phyloP scores from a whole-genome alignment of 2,329 filamentous ascomycete species.

The Pseudopithomyces chartarum region DNA sequence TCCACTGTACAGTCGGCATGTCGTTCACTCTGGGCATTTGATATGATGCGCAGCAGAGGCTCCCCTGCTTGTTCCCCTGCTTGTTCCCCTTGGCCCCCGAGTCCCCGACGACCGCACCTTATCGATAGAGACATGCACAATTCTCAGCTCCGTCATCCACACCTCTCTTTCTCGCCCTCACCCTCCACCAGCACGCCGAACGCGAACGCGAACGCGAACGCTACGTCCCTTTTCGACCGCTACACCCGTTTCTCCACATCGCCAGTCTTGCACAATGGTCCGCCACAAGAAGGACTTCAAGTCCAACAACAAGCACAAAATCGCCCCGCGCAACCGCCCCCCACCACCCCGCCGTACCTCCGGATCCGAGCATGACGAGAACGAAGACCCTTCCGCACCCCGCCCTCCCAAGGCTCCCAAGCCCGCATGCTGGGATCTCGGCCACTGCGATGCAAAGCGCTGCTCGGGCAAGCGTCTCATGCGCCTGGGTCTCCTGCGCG shows the following conservation, averaged over 20 bases:
- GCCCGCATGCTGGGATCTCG: constrained; percentile 96
- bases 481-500: constrained; percentile 89
- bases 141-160: too few relatives aligned
- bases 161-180: background rate
- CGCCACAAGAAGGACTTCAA: constrained; percentile 91
- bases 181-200: too few relatives aligned
- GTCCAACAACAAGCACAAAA: constrained; percentile 73
- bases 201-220: too few relatives aligned
- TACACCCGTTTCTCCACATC: too few relatives aligned
- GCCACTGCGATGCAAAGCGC: constrained; percentile 95
- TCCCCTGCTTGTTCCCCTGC: too few relatives aligned
- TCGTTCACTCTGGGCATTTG: too few relatives aligned
- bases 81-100: too few relatives aligned
- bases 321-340: constrained; percentile 62
- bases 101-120: too few relatives aligned
- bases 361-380: constrained; percentile 27
- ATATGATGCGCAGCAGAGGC: too few relatives aligned
- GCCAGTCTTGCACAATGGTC: constrained; percentile 65
- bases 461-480: constrained; percentile 97
- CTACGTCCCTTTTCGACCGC: too few relatives aligned
- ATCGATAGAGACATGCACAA: too few relatives aligned
- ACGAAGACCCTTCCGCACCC: constrained; percentile 30
- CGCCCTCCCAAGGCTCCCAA: constrained; percentile 68
- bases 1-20: too few relatives aligned
- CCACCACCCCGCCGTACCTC: constrained; percentile 51